Conservation (phyloP, 2,329 filamentous ascomycete genomes). For the Aspergillus sp. region DNA sequence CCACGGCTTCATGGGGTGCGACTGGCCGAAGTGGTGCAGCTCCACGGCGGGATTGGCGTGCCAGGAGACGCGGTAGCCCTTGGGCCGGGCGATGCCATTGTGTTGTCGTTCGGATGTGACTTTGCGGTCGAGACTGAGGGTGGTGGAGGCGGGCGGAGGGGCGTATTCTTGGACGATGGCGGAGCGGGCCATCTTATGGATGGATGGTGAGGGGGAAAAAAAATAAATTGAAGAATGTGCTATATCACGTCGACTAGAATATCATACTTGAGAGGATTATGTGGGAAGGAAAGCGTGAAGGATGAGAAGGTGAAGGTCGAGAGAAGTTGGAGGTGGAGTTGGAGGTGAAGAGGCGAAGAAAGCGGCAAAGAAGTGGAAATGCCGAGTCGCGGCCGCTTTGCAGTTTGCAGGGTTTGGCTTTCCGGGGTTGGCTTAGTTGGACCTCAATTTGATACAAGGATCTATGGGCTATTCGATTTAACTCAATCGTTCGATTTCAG, state of each 20-base stretch:
- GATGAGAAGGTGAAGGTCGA: slow-evolving; percentile 8
- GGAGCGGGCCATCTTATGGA: slow-evolving; percentile 39
- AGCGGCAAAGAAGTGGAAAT: background rate
- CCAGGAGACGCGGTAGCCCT: slow-evolving; percentile 89
- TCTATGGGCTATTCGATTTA: background rate
- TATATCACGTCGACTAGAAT: background rate
- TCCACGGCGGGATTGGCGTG: slow-evolving; percentile 95
- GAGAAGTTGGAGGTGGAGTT: slow-evolving; percentile 8
- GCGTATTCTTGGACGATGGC: slow-evolving; percentile 53
- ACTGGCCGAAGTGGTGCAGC: slow-evolving; percentile 93
- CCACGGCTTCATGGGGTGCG: slow-evolving; percentile 99
- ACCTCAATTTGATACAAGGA: background rate
- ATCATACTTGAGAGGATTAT: background rate
- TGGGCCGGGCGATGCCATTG: slow-evolving; percentile 73
- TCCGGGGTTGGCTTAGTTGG: background rate
- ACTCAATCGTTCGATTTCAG: background rate
- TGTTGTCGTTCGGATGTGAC: slow-evolving; percentile 54
- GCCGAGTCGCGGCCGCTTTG: background rate
- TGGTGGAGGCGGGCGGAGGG: slow-evolving; percentile 40
- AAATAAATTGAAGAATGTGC: slow-evolving; percentile 1
- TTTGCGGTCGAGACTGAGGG: slow-evolving; percentile 51
- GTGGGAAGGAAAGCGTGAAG: background rate
- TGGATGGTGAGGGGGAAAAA: background rate
- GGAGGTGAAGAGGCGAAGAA: background rate
- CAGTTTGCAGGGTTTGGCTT: background rate